Evolutionary conservation across 192 early-diverging fungal genomes (phyloP), one percentile per base, ranked within the genome.

Genomic region (Obelidium mucronatum): DNA sequence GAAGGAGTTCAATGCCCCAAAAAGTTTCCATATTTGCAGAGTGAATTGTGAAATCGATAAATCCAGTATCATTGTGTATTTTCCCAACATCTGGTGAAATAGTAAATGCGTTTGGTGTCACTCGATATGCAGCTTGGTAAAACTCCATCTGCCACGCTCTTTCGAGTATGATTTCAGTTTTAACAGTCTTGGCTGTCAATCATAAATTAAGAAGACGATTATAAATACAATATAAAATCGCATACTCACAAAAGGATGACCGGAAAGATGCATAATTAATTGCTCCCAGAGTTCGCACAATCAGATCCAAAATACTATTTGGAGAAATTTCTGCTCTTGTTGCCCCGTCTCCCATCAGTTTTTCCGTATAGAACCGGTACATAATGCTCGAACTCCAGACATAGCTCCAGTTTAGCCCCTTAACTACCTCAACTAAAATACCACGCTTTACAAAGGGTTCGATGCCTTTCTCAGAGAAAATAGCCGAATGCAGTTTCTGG

Each of bases 81-180:
- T 17, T 28, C 58, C 79, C 63, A 53, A 78, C 75, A 77, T 82
- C 66, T 36, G 77, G 42, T 48, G 73, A 76, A 71, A 52, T 44
- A 39, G 59, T 39, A 40, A 40, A 59, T 8, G 61, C 44, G 3
- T 1, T 1, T 44, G 79, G 66, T 54, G 80, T 60, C 68, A 62
- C 30, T 79, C 59, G 51, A 36, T 54, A 35, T 19, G 37, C 42
- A 4, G 75, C 58, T 28, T 44, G 33, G 65, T 82, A 81, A 26
- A 80, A 82, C 48, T 79, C 74, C 74, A 82, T 82, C 55, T 81
- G 66, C 74, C 64, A 82, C 35, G 56, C 65, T 64, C 74, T 31
- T 52, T 82, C 73, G 42, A 82, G 52, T 37, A 30, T 48, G 31
- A 33, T 30, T 52, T 54, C 37, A 52, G 22, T 69, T 69, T 24